Conservation (phyloP, 176 grass and related monocot genomes). For the Musa itinerans region DNA sequence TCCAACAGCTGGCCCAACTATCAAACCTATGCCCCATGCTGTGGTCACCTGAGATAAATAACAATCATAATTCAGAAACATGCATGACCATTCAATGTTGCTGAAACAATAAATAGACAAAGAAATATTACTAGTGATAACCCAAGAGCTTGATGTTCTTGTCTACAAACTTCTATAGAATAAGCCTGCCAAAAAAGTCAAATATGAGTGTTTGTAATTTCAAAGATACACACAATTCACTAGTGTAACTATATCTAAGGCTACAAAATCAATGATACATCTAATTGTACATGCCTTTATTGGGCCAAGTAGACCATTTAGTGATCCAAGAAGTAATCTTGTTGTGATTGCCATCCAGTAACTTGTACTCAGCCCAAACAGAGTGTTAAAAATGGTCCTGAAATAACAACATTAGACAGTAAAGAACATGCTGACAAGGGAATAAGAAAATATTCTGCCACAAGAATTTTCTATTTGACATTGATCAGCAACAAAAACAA, state of each 20-base stretch:
- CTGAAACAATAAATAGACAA: background rate
- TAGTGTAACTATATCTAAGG: background rate
- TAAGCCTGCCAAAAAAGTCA: conserved; percentile 47
- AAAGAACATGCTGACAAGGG: background rate
- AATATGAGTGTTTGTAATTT: background rate
- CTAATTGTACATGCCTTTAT: conserved; percentile 51
- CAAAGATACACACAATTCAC: background rate
- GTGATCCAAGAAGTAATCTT: conserved; percentile 68
- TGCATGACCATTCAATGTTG: background rate
- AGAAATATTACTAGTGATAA: conserved; percentile 60
- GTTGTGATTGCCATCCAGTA: conserved; percentile 93
- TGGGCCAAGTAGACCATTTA: conserved; percentile 82
- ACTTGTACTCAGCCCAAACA: conserved; percentile 80
- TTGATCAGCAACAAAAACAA: conserved; percentile 3
- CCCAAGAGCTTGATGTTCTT: conserved; percentile 72
- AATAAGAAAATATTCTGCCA: conserved; percentile 1
- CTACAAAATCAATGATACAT: background rate
- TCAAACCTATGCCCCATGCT: conserved; percentile 60
- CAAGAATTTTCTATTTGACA: background rate
- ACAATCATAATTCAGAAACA: conserved; percentile 4
- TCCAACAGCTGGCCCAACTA: conserved; percentile 72
- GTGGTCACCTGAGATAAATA: conserved; percentile 49
- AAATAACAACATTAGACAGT: conserved; percentile 18
- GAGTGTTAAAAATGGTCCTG: conserved; percentile 82
- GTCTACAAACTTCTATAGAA: conserved; percentile 70